Evolutionary conservation across 108 stramenopile genomes (phyloP).

Genomic region (Pseudonitzschia multiseries): DNA sequence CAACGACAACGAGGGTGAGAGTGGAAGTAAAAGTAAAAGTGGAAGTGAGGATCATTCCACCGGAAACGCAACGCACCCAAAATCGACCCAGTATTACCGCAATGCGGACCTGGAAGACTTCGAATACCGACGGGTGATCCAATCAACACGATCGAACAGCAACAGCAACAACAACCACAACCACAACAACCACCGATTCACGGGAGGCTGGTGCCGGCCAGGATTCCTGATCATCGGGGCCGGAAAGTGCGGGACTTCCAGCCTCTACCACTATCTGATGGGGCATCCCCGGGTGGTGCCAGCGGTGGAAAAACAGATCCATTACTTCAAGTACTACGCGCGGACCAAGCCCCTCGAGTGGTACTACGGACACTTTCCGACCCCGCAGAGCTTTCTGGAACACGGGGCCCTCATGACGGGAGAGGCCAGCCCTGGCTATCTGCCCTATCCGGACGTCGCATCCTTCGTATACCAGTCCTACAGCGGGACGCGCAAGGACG

Average conservation of each 20-base stretch:
- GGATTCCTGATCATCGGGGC: constrained; percentile 86
- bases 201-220: constrained; percentile 66
- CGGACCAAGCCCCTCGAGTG: constrained; percentile 45
- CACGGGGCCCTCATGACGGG: constrained; percentile 82
- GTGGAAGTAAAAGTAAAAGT: background rate
- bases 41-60: background rate
- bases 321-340: constrained; percentile 69
- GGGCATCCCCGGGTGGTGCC: constrained; percentile 79
- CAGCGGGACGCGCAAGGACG: background rate
- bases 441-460: constrained; percentile 56
- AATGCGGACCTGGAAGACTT: constrained; percentile 10
- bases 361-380: constrained; percentile 81
- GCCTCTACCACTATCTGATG: constrained; percentile 76
- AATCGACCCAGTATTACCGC: background rate
- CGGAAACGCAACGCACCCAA: background rate
- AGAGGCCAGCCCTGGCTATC: constrained; percentile 84
- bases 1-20: background rate
- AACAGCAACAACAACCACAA: background rate
- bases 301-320: constrained; percentile 79
- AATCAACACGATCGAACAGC: background rate
- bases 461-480: background rate
- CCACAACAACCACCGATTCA: background rate
- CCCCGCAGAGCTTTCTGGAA: constrained; percentile 57
- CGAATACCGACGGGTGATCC: background rate
- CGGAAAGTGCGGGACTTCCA: constrained; percentile 85